Percentiles rank a stretch among this genome's conserved stretches.
phyloP scores from a whole-genome alignment of 2,329 filamentous ascomycete genomes.

The Lasiodiplodia hormozganensis region DNA sequence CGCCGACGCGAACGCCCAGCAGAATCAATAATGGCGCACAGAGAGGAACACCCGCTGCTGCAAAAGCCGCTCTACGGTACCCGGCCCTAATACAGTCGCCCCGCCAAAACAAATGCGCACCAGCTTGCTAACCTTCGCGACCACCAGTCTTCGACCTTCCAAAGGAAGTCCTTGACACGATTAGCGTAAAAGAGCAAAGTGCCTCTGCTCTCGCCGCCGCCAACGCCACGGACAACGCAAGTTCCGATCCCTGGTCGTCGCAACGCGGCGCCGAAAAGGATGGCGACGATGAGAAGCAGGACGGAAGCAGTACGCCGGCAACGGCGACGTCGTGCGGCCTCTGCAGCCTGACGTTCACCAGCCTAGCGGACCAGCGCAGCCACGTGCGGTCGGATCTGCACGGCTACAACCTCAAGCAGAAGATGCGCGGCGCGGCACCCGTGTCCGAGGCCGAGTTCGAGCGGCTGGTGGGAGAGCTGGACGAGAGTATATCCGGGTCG shows the following conservation, averaged over 20 bases:
- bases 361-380: conserved; percentile 78
- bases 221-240: conserved; percentile 13
- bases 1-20: background rate
- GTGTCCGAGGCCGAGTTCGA: conserved; percentile 87
- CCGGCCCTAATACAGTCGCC: background rate
- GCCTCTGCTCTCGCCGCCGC: conserved; percentile 31
- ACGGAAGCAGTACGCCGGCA: conserved; percentile 43
- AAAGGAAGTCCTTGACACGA: conserved; percentile 71
- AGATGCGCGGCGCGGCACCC: conserved; percentile 73
- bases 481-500: conserved; percentile 92
- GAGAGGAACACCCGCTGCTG: conserved; percentile 36
- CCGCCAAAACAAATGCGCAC: background rate
- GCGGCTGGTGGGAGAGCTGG: conserved; percentile 80
- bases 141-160: conserved; percentile 81
- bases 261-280: conserved; percentile 46
- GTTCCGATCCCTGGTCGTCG: background rate
- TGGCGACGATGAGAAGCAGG: conserved; percentile 32
- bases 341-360: conserved; percentile 75
- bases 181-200: conserved; percentile 62
- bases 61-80: conserved; percentile 50
- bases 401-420: conserved; percentile 93
- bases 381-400: conserved; percentile 93
- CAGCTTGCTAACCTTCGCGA: conserved; percentile 31
- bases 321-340: conserved; percentile 79
- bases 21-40: conserved; percentile 30